Base-by-base conservation (phyloP, 1,284 basidiomycete genomes). In the Dichomitus squalens region DNA sequence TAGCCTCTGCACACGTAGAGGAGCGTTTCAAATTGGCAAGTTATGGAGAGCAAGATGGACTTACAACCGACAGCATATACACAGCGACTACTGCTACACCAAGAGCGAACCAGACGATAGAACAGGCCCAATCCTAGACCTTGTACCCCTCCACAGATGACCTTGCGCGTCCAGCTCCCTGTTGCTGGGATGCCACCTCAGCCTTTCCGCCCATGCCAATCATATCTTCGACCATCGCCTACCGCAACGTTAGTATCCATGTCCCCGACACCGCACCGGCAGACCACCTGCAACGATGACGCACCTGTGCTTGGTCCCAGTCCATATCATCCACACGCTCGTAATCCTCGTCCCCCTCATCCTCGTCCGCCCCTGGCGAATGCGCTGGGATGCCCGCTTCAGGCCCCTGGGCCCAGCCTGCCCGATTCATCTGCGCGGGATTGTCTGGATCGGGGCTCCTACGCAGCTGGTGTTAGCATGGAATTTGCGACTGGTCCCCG, bases 231-330 rank as follows among this genome's bases (percentile, higher is more conserved):
- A 58, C 52, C 52, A 58, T 50, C 21, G 47, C 57, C 57, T 58
- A 11, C n/a, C 36, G 35, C 33, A 44, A 18, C 9, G 81, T 83
- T 81, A 85, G 63, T 14, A 52, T 59, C 38, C 49, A 44, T 31
- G 23, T 16, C 40, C 21, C 12, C 9, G 23, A 27, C 31, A 36
- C 46, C 47, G 14, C 35, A 23, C 34, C 52, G 29, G 8, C 36
- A 35, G n/a, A 43, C 8, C 43, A 29, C n/a, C 21, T 18, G 12
- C 8, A 14, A 11, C 14, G 1, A 23, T 23, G 23, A 69, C 68
- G 53, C 63, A 83, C 83, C 78, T 88, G 86, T 27, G 80, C 83
- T 64, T 86, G 79, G 66, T 88, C 87, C 85, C 84, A 87, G 56
- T 86, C 83, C 64, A 83, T 51, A 43, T 70, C 72, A 4, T 73